Evolutionary conservation across 164 flowering plant genomes (phyloP).

Genomic region (Sextonia rubra): DNA sequence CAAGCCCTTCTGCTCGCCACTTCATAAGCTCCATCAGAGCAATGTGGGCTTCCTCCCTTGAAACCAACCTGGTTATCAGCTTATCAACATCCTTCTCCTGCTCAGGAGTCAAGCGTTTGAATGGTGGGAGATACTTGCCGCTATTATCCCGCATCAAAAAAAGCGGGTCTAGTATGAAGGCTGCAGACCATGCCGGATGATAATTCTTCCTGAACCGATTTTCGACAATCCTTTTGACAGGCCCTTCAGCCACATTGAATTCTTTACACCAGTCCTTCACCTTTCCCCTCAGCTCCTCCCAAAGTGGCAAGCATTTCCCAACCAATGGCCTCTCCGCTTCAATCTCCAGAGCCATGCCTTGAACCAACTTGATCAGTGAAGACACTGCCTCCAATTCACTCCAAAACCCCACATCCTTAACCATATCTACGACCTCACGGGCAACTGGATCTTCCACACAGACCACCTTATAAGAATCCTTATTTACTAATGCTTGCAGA

Average conservation of each 20-base stretch:
- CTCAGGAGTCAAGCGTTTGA: constrained; percentile 76
- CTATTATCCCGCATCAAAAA: constrained; percentile 72
- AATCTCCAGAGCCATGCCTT: constrained; percentile 65
- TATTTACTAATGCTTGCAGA: constrained; percentile 52
- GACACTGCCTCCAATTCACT: constrained; percentile 70
- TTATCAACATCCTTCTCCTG: constrained; percentile 95
- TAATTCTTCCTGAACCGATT: constrained; percentile 85
- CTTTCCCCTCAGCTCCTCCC: constrained; percentile 74
- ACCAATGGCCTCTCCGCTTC: constrained; percentile 77
- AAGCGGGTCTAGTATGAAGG: constrained; percentile 85
- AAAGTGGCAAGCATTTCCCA: constrained; percentile 83
- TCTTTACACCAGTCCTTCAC: constrained; percentile 82
- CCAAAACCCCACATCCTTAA: constrained; percentile 73
- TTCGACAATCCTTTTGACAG: constrained; percentile 65
- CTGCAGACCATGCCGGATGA: constrained; percentile 99
- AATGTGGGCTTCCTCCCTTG: constrained; percentile 91
- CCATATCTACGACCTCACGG: constrained; percentile 66
- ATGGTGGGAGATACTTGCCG: constrained; percentile 98
- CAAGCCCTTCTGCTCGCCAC: constrained; percentile 98
- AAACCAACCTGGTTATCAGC: constrained; percentile 82
- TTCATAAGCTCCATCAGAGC: constrained; percentile 99
- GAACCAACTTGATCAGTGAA: constrained; percentile 62
- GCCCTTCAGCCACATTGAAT: constrained; percentile 51
- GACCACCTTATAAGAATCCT: constrained; percentile 57
- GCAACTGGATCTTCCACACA: constrained; percentile 68